These are phyloP conservation scores for Trichoderma breve DNA, from an alignment of 2,329 filamentous ascomycete genomes.

Conservation along the genomic window DNA sequence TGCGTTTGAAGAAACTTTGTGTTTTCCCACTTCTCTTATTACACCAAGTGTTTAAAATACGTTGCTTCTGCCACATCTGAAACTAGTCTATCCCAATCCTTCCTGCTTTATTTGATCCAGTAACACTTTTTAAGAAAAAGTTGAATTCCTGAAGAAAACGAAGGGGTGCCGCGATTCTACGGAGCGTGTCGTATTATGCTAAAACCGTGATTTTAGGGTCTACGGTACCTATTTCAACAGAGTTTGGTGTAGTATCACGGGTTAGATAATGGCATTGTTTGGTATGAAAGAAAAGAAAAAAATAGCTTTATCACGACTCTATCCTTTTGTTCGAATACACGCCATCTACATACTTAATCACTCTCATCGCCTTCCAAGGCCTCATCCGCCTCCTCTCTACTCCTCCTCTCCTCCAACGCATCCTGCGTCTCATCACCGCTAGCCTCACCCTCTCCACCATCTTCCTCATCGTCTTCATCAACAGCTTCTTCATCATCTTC, in stretches of 20 bases:
- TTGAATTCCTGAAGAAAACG: too few relatives aligned
- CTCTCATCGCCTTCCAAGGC: slow-evolving; percentile 62
- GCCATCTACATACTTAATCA: slow-evolving; percentile 40
- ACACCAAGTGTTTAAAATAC: too few relatives aligned
- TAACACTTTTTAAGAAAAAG: too few relatives aligned
- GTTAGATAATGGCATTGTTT: not conserved
- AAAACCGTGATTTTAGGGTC: not conserved
- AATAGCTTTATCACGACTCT: not conserved
- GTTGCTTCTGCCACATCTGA: too few relatives aligned
- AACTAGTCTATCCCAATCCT: too few relatives aligned
- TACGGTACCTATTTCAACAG: not conserved
- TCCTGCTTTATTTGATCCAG: too few relatives aligned
- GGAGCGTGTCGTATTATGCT: too few relatives aligned
- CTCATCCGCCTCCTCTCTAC: slow-evolving; percentile 50
- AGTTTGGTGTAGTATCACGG: not conserved
- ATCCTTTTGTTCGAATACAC: not conserved
- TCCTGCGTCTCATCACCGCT: slow-evolving; percentile 56
- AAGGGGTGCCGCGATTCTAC: too few relatives aligned
- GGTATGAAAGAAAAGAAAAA: not conserved
- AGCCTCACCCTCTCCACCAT: slow-evolving; percentile 47
- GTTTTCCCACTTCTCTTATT: too few relatives aligned
- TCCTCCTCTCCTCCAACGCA: slow-evolving; percentile 48
- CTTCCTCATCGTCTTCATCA: slow-evolving; percentile 43
- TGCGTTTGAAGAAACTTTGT: too few relatives aligned
- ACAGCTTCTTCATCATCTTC: slow-evolving; percentile 47